These are phyloP conservation scores for Auricularia sp. DNA, from an alignment of 768 basidiomycete species.

Conservation along the genomic window DNA sequence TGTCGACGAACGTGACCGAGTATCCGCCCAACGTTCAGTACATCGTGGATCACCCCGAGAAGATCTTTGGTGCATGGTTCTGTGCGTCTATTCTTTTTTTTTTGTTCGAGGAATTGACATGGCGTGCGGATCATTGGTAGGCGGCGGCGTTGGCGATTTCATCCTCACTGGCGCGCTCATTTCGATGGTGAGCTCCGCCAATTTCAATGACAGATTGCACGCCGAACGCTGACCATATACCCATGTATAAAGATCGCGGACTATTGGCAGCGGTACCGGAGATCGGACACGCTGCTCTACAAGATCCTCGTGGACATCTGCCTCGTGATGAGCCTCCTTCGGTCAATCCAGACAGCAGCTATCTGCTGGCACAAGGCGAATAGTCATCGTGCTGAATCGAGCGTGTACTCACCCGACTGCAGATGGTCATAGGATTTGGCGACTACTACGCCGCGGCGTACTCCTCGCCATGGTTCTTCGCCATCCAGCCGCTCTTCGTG, in stretches of 20 bases:
- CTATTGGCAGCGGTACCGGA: background rate
- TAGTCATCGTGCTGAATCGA: background rate
- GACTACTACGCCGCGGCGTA: background rate
- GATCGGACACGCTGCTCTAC: background rate
- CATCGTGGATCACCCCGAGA: background rate
- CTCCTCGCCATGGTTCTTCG: background rate
- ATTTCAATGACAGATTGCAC: background rate
- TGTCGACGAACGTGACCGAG: no score
- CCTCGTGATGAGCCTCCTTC: background rate
- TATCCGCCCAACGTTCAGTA: no score
- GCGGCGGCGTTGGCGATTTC: background rate
- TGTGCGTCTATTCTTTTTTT: background rate
- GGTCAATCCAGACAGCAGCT: background rate
- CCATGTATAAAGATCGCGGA: background rate
- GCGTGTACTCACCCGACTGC: background rate
- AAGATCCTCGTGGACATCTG: background rate
- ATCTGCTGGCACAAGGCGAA: background rate
- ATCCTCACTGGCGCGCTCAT: background rate
- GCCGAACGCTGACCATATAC: background rate
- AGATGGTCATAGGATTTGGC: background rate
- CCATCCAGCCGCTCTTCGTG: background rate
- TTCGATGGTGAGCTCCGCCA: background rate
- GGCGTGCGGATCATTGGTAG: background rate
- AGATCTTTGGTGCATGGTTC: background rate
- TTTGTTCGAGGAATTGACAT: background rate